Base-by-base conservation (phyloP, 352 stramenopile genomes). In the Pythium brassicae region DNA sequence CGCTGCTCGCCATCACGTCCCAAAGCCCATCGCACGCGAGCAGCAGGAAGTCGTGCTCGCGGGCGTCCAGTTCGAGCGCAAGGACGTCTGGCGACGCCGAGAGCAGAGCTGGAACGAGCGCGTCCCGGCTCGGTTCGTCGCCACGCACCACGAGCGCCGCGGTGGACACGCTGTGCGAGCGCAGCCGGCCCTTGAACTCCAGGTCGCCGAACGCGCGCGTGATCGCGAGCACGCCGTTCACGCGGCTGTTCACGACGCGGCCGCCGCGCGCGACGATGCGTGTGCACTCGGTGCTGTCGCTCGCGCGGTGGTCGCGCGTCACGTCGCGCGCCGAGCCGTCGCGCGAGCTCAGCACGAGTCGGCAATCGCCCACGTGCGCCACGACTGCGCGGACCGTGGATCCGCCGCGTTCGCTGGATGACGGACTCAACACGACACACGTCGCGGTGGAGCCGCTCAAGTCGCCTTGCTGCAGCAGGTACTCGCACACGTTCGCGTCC, bases 201-300 rank as follows among this genome's bases (percentile, higher is more conserved):
- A 95, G 65, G 49, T 94, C 83, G 0, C 85, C 85, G 46, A 96
- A 94, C 4, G 79, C 81, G 1, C 86, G 81, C 12, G 84, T 92
- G 63, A 96, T 88, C n/a, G 77, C 77, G 68, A 94, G 86, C 26
- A 92, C 76, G 44, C 84, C 80, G 42, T 94, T 93, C 45, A 94
- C 76, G 46, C 85, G 77, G 45, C 89, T 87, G 66, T 93, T 95
- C 26, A 92, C 74, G 1, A 95, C 75, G 2, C 71, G 64, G 0
- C 82, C 84, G 12, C 85, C 85, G 12, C 76, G 58, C 27, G 71
- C 53, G 12, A 86, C 46, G 17, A 96, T 63, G 6, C 76, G 71
- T 2, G 85, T 65, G 3, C 68, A 62, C 56, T 96, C 87, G 17
- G 57, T 43, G 9, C 53, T 32, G 2, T 76, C 32, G 4, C 79